Evolutionary conservation across 2,329 filamentous ascomycete species (phyloP), one percentile per base, ranked within the genome.

Genomic region (Esteya vermicola): DNA sequence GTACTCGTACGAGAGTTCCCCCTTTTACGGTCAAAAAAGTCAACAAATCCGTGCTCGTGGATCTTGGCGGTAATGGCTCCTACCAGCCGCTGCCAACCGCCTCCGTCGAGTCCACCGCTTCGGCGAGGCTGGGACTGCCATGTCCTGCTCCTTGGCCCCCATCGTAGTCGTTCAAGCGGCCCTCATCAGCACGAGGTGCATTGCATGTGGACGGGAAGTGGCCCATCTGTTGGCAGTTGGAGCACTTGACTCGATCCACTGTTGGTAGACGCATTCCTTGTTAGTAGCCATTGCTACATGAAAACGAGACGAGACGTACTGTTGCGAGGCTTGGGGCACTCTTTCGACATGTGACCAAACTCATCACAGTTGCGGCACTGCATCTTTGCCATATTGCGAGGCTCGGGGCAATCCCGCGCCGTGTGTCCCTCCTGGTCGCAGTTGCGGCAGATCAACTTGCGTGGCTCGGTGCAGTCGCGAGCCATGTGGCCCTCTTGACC

Each of bases 341-440:
- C 63, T 40, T 60, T 61, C 40, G 54, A 55, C 26, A 57, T 51
- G 45, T 74, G 70, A 3, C 70, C 70, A 13, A 55, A 61, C 38
- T 48, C 65, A 47, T 72, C 63, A 46, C 78, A 82, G 54, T 70
- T 61, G 45, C 70, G 71, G 59, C 79, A 85, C 65, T 68, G 50
- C 39, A 49, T 43, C 32, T 82, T 78, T 23, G 48, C 51, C 54
- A 57, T 57, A 52, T 61, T 60, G 42, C 50, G 56, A 23, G 60
- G 59, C 54, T 65, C 59, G 0, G 74, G 66, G 51, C 74, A 84
- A 32, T 84, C 78, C 26, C 66, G 67, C 41, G 74, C 55, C 23
- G 64, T 59, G 45, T 82, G 77, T 3, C 77, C 77, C 43, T 64
- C 62, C 46, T 72, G 64, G 14, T 71, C 62, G 46, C 78, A 82